phyloP scores from a whole-genome alignment of 805 yeast species.

The Candida incommunis region DNA sequence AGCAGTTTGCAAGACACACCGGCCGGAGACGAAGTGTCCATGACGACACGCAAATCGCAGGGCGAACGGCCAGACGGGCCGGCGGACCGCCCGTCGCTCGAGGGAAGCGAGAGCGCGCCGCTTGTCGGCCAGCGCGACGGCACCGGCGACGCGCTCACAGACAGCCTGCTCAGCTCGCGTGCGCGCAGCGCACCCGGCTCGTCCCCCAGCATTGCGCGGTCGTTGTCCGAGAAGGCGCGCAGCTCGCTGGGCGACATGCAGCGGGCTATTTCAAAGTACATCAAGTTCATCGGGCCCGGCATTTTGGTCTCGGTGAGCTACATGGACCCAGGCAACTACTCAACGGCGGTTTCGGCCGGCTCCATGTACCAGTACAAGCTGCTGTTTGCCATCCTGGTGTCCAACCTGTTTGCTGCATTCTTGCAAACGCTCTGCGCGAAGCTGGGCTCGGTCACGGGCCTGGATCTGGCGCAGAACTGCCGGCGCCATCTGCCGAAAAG shows the following conservation, averaged over 20 bases:
- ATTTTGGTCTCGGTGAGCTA: slow-evolving; percentile 80
- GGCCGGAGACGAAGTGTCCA: no score
- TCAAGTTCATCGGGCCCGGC: slow-evolving; percentile 74
- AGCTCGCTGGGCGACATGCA: not conserved
- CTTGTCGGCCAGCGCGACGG: no score
- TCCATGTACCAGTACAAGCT: slow-evolving; percentile 63
- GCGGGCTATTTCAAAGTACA: slow-evolving; percentile 32
- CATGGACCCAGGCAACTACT: slow-evolving; percentile 89
- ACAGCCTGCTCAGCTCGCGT: no score
- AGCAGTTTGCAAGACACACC: no score
- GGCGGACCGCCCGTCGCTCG: no score
- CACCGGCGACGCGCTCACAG: no score
- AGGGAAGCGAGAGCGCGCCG: no score
- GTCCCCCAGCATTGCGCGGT: not conserved
- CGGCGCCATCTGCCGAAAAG: slow-evolving; percentile 52
- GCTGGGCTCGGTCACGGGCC: slow-evolving; percentile 79
- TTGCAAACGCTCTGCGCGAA: slow-evolving; percentile 74
- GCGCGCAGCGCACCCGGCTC: no score
- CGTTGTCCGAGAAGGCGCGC: not conserved
- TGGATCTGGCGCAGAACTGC: slow-evolving; percentile 78
- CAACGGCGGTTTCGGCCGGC: slow-evolving; percentile 83
- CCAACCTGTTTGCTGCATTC: slow-evolving; percentile 75
- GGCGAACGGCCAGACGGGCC: no score
- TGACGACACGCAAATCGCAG: no score
- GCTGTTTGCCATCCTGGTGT: slow-evolving; percentile 54